Evolutionary conservation across 169 alveolate species (phyloP).

Genomic region (Cryptosporidium baileyi): DNA sequence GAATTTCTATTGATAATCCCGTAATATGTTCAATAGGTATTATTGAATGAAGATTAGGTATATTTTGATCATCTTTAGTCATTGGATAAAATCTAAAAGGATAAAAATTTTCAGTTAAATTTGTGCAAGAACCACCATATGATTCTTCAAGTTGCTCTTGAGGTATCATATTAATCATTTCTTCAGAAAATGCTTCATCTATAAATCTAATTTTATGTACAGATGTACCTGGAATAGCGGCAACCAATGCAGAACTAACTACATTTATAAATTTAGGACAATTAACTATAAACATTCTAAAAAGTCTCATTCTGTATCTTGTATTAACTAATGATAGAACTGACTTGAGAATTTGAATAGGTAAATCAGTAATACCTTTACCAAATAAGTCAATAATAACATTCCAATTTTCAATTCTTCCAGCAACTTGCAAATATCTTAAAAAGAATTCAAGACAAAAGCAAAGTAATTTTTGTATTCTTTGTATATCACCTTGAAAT

Average conservation of each 20-base stretch:
- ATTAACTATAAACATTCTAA: conserved; percentile 70
- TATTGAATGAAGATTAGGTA: conserved; percentile 9
- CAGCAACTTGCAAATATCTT: conserved; percentile 70
- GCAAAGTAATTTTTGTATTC: conserved; percentile 58
- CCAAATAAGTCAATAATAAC: conserved; percentile 66
- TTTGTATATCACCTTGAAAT: conserved; percentile 49
- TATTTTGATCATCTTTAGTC: neutral
- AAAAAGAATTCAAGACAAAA: conserved; percentile 69
- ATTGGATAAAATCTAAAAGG: conserved; percentile 61
- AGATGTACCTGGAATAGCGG: conserved; percentile 71
- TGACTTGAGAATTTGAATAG: conserved; percentile 58
- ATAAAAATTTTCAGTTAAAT: conserved; percentile 58
- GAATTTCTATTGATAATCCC: conserved; percentile 52
- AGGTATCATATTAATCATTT: conserved; percentile 39
- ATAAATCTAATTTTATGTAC: conserved; percentile 58
- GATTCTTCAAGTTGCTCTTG: conserved; percentile 61
- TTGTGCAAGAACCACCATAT: conserved; percentile 74
- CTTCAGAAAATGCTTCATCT: conserved; percentile 66
- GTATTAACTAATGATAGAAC: conserved; percentile 68
- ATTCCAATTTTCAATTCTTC: conserved; percentile 72
- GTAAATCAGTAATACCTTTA: conserved; percentile 64
- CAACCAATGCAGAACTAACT: conserved; percentile 64
- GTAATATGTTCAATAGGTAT: conserved; percentile 26
- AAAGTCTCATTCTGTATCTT: conserved; percentile 71
- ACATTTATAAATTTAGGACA: conserved; percentile 63